Evolutionary conservation across 441 rosid species (phyloP).

Genomic region (Hura crepitans): DNA sequence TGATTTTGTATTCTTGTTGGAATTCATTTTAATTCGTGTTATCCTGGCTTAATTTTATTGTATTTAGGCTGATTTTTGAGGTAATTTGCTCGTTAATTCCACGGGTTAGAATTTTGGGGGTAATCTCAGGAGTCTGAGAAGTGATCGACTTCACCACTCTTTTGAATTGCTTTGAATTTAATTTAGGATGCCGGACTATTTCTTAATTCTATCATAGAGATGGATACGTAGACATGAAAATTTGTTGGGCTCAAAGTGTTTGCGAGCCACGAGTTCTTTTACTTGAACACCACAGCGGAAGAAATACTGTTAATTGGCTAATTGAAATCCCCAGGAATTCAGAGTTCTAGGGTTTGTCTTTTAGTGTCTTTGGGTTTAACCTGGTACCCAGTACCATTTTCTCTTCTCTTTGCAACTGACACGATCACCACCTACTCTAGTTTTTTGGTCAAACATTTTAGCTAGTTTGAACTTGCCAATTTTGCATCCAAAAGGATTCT

Average conservation of each 20-base stretch:
- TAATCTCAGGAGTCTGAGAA: background rate
- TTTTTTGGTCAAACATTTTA: too few relatives aligned
- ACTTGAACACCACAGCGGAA: background rate
- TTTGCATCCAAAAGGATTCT: background rate
- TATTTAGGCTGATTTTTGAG: background rate
- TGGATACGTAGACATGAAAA: background rate
- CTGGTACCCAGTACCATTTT: background rate
- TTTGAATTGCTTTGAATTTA: background rate
- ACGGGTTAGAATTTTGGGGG: background rate
- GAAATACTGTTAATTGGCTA: background rate
- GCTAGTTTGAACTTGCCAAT: constrained; percentile 1
- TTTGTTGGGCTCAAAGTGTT: background rate
- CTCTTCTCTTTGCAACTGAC: background rate
- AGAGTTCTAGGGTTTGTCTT: background rate
- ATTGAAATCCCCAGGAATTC: background rate
- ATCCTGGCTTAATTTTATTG: constrained; percentile 1
- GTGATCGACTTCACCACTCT: background rate
- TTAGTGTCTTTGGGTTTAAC: background rate
- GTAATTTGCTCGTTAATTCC: background rate
- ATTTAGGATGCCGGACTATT: background rate
- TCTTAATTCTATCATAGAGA: background rate
- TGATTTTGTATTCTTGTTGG: background rate
- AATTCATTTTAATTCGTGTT: background rate
- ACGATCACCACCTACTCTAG: too few relatives aligned
- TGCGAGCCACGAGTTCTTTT: background rate